phyloP scores from a whole-genome alignment of 768 basidiomycete genomes.

The Cystobasidiopsis lactophilus region DNA sequence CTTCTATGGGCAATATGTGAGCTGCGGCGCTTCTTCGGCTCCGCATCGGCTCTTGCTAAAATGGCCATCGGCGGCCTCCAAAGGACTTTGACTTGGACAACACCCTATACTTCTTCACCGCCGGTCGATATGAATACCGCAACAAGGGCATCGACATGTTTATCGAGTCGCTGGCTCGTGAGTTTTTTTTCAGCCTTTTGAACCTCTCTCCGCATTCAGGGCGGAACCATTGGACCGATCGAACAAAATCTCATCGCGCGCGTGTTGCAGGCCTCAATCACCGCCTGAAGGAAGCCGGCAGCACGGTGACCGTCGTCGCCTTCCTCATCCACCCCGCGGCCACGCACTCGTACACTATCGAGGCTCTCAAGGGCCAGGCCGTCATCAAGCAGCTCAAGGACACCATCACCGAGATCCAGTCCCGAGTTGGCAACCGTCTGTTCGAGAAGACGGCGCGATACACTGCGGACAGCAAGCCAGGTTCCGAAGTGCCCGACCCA shows the following conservation, averaged over 20 bases:
- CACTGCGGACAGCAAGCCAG: slow-evolving; percentile 64
- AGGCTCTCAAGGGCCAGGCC: slow-evolving; percentile 89
- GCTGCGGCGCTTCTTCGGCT: no score
- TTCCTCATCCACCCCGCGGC: slow-evolving; percentile 98
- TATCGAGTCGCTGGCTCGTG: slow-evolving; percentile 79
- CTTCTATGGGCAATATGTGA: slow-evolving; percentile 59
- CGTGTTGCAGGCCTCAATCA: slow-evolving; percentile 33
- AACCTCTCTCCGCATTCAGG: no score
- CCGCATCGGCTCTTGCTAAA: no score
- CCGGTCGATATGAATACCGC: slow-evolving; percentile 95
- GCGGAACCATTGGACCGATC: not conserved
- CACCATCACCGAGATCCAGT: slow-evolving; percentile 86
- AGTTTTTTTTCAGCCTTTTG: slow-evolving; percentile 15
- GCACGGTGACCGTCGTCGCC: slow-evolving; percentile 70
- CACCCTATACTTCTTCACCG: slow-evolving; percentile 71
- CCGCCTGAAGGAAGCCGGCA: slow-evolving; percentile 39
- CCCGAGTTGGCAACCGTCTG: slow-evolving; percentile 68
- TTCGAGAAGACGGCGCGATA: slow-evolving; percentile 89
- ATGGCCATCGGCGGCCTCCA: not conserved
- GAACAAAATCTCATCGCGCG: not conserved
- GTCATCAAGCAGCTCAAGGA: slow-evolving; percentile 91
- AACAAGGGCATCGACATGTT: slow-evolving; percentile 99
- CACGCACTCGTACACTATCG: slow-evolving; percentile 89
- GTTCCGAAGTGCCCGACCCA: slow-evolving; percentile 45
- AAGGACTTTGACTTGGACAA: slow-evolving; percentile 71